Evolutionary conservation across 805 yeast species (phyloP).

Genomic region (Saccharomycopsis fermentans): DNA sequence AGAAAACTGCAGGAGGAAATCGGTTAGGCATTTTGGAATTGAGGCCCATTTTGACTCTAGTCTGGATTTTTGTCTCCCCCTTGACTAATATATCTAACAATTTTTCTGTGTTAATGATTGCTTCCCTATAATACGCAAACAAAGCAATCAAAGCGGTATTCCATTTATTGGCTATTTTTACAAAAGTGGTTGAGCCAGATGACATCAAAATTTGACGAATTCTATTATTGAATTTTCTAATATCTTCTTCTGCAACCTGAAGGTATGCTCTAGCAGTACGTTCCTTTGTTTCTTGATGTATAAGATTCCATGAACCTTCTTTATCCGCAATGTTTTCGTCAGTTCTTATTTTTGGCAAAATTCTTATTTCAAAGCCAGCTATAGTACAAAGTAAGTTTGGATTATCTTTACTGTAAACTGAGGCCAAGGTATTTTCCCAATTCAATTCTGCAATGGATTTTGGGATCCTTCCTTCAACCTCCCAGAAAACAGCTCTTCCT

Average conservation of each 20-base stretch:
- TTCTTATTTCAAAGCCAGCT: slow-evolving; percentile 93
- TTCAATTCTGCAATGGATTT: slow-evolving; percentile 55
- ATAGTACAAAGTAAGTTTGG: slow-evolving; percentile 81
- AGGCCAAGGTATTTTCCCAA: slow-evolving; percentile 72
- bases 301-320: slow-evolving; percentile 90
- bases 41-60: slow-evolving; percentile 85
- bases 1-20: slow-evolving; percentile 97
- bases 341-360: slow-evolving; percentile 62
- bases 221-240: slow-evolving; percentile 70
- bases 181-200: slow-evolving; percentile 90
- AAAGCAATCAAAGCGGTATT: slow-evolving; percentile 81
- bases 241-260: slow-evolving; percentile 73
- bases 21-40: slow-evolving; percentile 98
- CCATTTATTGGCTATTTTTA: slow-evolving; percentile 93
- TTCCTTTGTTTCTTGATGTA: slow-evolving; percentile 62
- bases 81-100: slow-evolving; percentile 76
- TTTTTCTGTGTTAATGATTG: slow-evolving; percentile 72
- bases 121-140: slow-evolving; percentile 88
- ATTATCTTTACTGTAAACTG: slow-evolving; percentile 85
- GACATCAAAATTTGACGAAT: slow-evolving; percentile 88
- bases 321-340: slow-evolving; percentile 38
- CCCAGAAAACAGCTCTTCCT: slow-evolving; percentile 92
- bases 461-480: slow-evolving; percentile 71
- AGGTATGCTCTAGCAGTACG: slow-evolving; percentile 82
- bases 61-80: slow-evolving; percentile 88